Evolutionary conservation across 345 rosid genomes (phyloP).

Genomic region (Corchorus olitorius): DNA sequence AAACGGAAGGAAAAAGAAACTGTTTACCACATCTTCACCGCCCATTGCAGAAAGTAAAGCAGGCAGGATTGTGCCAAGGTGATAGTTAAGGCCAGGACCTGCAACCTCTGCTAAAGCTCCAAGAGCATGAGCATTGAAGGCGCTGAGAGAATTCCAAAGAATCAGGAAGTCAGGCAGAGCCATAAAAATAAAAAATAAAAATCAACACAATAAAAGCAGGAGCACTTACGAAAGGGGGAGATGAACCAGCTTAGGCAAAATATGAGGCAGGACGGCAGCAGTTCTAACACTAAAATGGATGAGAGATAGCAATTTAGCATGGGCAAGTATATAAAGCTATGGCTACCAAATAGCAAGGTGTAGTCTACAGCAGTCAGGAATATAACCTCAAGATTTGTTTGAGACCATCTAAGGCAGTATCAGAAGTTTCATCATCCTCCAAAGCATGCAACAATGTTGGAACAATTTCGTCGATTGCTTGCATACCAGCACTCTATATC

Average conservation of each 20-base stretch:
- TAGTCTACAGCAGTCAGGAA: constrained; percentile 14
- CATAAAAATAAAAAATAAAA: neutral
- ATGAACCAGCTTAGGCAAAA: constrained; percentile 90
- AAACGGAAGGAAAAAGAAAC: neutral
- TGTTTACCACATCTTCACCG: constrained; percentile 60
- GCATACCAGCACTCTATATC: constrained; percentile 94
- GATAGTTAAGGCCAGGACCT: constrained; percentile 83
- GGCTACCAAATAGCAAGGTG: constrained; percentile 4
- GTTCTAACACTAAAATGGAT: constrained; percentile 79
- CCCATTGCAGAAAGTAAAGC: constrained; percentile 90
- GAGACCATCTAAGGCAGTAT: constrained; percentile 94
- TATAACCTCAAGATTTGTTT: constrained; percentile 87
- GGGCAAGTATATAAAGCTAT: constrained; percentile 11
- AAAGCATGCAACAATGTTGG: constrained; percentile 92
- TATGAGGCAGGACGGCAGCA: constrained; percentile 96
- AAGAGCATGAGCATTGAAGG: constrained; percentile 96
- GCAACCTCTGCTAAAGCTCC: constrained; percentile 99
- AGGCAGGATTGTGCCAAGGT: constrained; percentile 91
- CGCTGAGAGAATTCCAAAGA: constrained; percentile 47
- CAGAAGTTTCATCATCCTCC: constrained; percentile 89
- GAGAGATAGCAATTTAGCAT: constrained; percentile 28
- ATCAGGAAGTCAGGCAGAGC: neutral
- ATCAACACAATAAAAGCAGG: constrained; percentile 24
- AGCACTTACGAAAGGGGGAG: constrained; percentile 89
- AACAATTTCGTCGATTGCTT: constrained; percentile 98